phyloP scores from a whole-genome alignment of 1,284 basidiomycete genomes.

The Uromyces viciae-fabae region DNA sequence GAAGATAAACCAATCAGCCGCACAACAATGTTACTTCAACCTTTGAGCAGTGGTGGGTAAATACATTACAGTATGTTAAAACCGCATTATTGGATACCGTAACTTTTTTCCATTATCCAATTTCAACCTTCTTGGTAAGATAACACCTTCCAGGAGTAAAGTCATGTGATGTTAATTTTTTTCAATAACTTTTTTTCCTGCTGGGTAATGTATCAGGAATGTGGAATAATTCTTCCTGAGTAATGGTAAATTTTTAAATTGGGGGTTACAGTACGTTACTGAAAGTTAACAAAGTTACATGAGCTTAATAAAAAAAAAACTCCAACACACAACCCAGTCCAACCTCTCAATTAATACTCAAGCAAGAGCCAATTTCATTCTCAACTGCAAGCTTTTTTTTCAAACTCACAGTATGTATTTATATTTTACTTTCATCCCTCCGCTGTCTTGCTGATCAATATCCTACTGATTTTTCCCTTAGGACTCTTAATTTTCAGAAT shows the following conservation, averaged over 20 bases:
- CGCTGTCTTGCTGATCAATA: too few species aligned
- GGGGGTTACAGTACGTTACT: background rate
- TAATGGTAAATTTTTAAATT: background rate
- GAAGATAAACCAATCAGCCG: background rate
- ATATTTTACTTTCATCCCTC: too few species aligned
- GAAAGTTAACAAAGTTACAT: background rate
- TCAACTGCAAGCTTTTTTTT: too few species aligned
- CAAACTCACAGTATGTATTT: too few species aligned
- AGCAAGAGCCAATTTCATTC: too few species aligned
- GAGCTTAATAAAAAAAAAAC: too few species aligned
- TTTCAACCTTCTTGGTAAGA: background rate
- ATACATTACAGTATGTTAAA: background rate
- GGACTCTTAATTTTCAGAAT: too few species aligned
- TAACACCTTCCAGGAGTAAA: background rate
- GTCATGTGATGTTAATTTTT: background rate
- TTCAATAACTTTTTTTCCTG: background rate
- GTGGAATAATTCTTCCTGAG: background rate
- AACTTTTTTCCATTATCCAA: conserved; percentile 4
- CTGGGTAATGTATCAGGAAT: background rate
- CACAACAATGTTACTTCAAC: background rate
- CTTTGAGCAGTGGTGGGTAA: background rate
- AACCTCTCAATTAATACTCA: too few species aligned
- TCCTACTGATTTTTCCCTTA: too few species aligned
- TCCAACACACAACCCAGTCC: too few species aligned
- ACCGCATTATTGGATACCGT: background rate